Conservation (phyloP, 2,329 filamentous ascomycete genomes). For the Epichloe brachyelytri region DNA sequence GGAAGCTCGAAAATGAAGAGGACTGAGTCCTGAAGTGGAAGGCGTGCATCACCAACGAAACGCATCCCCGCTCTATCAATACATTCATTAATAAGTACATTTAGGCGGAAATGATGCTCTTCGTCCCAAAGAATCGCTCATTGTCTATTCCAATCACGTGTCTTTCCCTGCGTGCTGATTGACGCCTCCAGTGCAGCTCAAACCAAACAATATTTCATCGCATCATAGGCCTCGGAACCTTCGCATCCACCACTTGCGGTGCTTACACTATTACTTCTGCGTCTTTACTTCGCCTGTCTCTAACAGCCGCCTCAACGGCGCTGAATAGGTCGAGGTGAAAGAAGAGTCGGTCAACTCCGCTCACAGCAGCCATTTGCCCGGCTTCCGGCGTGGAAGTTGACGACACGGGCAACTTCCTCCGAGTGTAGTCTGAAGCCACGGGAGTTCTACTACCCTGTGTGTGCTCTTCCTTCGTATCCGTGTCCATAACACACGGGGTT, state of each 20-base stretch:
- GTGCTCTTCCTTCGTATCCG: slow-evolving; percentile 8
- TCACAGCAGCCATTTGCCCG: slow-evolving; percentile 16
- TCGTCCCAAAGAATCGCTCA: too few relatives aligned
- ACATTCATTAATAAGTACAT: too few relatives aligned
- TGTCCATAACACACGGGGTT: background rate
- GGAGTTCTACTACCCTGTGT: slow-evolving; percentile 1
- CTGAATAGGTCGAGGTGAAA: slow-evolving; percentile 34
- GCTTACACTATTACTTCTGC: background rate
- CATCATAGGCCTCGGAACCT: too few relatives aligned
- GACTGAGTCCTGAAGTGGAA: too few relatives aligned
- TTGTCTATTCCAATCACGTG: too few relatives aligned
- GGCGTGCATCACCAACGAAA: too few relatives aligned
- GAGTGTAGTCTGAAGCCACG: background rate
- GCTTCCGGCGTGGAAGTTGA: background rate
- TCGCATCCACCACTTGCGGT: background rate
- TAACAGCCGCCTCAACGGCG: slow-evolving; percentile 25
- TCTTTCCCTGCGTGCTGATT: too few relatives aligned
- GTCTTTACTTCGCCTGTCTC: slow-evolving; percentile 15
- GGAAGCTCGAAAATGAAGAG: too few relatives aligned
- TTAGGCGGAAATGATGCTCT: too few relatives aligned
- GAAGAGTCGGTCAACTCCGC: slow-evolving; percentile 31
- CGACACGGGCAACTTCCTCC: background rate
- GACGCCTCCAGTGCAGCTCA: too few relatives aligned
- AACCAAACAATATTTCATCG: too few relatives aligned
- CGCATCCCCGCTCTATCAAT: too few relatives aligned